phyloP scores from a whole-genome alignment of 148 eudicot genomes.

The Dianthus caryophyllus region DNA sequence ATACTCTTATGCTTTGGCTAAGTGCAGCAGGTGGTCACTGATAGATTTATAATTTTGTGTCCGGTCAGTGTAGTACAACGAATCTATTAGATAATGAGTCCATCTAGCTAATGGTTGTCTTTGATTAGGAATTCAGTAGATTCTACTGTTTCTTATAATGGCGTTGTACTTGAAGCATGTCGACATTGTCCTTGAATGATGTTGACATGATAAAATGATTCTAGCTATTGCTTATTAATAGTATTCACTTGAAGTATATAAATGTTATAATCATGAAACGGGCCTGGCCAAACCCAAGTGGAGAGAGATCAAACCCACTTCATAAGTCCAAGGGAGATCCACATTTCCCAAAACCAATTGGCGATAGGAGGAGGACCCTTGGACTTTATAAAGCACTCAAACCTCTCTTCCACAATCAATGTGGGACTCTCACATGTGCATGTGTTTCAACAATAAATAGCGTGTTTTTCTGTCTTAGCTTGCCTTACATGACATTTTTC shows the following conservation, averaged over 20 bases:
- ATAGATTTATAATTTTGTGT: background rate
- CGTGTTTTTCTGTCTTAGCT: background rate
- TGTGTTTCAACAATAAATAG: too few relatives aligned
- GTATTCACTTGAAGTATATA: background rate
- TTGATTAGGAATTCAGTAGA: background rate
- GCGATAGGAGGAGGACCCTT: too few relatives aligned
- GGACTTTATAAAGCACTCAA: too few relatives aligned
- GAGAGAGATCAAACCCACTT: too few relatives aligned
- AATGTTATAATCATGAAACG: background rate
- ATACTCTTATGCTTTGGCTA: background rate
- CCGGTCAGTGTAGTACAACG: background rate
- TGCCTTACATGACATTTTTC: background rate
- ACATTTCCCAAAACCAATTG: too few relatives aligned
- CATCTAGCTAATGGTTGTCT: too few relatives aligned
- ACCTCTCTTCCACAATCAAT: too few relatives aligned
- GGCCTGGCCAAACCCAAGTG: too few relatives aligned
- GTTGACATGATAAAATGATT: background rate
- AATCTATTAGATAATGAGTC: too few relatives aligned
- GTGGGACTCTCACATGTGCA: too few relatives aligned
- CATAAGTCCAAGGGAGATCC: too few relatives aligned
- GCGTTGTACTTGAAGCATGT: background rate
- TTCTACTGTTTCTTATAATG: background rate
- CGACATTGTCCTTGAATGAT: background rate
- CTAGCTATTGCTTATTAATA: background rate
- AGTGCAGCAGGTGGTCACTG: too few relatives aligned